These are phyloP conservation scores for Cutaneotrichosporon cutaneum DNA, from an alignment of 1,284 basidiomycete genomes.

Conservation along the genomic window DNA sequence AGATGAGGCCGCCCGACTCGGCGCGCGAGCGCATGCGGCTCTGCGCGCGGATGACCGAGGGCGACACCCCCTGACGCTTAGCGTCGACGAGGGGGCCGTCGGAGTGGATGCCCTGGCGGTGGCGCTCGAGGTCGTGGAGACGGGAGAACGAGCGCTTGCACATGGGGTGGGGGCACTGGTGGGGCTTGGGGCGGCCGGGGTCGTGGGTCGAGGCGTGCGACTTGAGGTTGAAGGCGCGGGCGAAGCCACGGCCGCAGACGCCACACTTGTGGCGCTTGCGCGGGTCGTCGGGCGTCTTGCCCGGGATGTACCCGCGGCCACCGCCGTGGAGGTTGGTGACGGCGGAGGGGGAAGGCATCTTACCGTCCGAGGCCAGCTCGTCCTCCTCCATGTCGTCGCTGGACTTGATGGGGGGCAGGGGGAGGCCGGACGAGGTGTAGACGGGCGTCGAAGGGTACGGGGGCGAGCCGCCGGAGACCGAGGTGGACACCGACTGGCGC, in stretches of 20 bases:
- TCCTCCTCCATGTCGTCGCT: slow-evolving; percentile 16
- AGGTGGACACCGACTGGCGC: slow-evolving; percentile 26
- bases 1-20: slow-evolving; percentile 45
- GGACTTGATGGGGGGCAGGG: slow-evolving; percentile 9
- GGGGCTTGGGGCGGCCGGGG: slow-evolving; percentile 52
- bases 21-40: slow-evolving; percentile 44
- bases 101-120: slow-evolving; percentile 54
- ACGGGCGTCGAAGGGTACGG: slow-evolving; percentile 36
- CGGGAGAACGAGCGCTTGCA: slow-evolving; percentile 54
- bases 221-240: slow-evolving; percentile 55
- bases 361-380: slow-evolving; percentile 18
- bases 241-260: slow-evolving; percentile 53
- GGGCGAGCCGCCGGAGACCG: slow-evolving; percentile 28
- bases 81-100: slow-evolving; percentile 53
- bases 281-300: slow-evolving; percentile 53
- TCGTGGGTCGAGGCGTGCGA: slow-evolving; percentile 53
- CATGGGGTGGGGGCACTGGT: slow-evolving; percentile 49
- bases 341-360: slow-evolving; percentile 17
- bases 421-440: slow-evolving; percentile 20
- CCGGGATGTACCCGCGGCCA: slow-evolving; percentile 52
- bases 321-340: slow-evolving; percentile 50
- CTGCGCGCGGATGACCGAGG: slow-evolving; percentile 50
- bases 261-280: slow-evolving; percentile 54
- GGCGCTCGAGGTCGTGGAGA: slow-evolving; percentile 54
- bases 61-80: slow-evolving; percentile 49